Percentiles rank a stretch among this genome's conserved stretches.
Conservation (phyloP, 768 basidiomycete species). For the Russula abietina region DNA sequence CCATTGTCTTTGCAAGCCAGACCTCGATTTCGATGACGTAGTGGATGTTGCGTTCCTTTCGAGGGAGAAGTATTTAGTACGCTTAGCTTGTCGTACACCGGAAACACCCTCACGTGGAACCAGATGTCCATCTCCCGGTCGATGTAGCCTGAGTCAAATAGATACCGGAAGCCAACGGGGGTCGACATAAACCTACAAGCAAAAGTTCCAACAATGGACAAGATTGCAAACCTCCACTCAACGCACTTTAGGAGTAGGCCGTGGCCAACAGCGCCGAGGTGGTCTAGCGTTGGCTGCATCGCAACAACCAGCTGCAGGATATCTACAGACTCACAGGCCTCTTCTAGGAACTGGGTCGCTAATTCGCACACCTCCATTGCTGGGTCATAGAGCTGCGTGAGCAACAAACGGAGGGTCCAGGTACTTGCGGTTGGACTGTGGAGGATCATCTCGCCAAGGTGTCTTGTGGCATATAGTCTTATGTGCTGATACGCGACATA, state of each 20-base stretch:
- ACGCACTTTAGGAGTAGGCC: conserved; percentile 78
- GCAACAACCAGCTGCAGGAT: conserved; percentile 86
- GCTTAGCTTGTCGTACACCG: neutral
- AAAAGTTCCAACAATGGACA: neutral
- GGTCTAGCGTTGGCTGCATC: conserved; percentile 92
- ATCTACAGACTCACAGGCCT: conserved; percentile 79
- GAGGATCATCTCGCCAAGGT: conserved; percentile 77
- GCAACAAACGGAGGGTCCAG: conserved; percentile 86
- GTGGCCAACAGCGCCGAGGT: conserved; percentile 89
- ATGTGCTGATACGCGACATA: conserved; percentile 52
- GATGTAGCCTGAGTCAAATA: conserved; percentile 89
- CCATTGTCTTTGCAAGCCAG: conserved; percentile 77
- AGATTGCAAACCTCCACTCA: conserved; percentile 7
- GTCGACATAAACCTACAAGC: conserved; percentile 83
- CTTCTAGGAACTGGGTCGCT: conserved; percentile 84
- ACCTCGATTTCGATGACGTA: conserved; percentile 95
- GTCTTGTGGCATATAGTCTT: conserved; percentile 80
- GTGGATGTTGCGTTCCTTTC: conserved; percentile 83
- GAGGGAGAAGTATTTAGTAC: conserved; percentile 13
- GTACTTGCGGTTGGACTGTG: conserved; percentile 57
- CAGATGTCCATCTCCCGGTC: conserved; percentile 93
- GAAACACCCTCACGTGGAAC: conserved; percentile 66
- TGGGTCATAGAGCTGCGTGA: conserved; percentile 95
- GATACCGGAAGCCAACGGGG: conserved; percentile 84
- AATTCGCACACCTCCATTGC: conserved; percentile 84